Conservation (phyloP, 768 basidiomycete species). For the Tylopilus sp. region DNA sequence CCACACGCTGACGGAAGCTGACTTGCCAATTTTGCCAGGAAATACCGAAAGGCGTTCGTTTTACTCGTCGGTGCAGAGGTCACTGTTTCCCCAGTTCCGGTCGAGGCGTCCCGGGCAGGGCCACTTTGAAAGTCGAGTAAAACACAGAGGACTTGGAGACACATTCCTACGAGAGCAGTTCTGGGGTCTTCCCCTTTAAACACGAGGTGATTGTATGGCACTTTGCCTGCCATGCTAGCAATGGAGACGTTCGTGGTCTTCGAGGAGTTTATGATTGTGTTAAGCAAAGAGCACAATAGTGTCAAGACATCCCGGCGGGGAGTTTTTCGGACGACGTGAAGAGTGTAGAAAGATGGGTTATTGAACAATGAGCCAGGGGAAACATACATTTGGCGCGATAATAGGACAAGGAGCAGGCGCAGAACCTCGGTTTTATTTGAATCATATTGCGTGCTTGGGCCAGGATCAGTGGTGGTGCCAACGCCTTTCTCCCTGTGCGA, state of each 20-base stretch:
- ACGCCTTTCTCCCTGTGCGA: constrained; percentile 85
- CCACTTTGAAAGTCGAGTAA: constrained; percentile 82
- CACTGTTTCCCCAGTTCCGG: constrained; percentile 43
- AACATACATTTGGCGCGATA: constrained; percentile 89
- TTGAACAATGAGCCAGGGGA: constrained; percentile 66
- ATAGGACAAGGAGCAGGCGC: constrained; percentile 79
- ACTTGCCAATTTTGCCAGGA: constrained; percentile 79
- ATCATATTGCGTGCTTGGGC: constrained; percentile 61
- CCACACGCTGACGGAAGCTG: neutral
- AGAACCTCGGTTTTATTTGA: constrained; percentile 86
- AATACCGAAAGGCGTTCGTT: constrained; percentile 90
- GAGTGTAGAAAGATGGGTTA: constrained; percentile 72
- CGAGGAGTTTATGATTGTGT: constrained; percentile 78
- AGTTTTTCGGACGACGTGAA: constrained; percentile 73
- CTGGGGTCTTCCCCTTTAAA: constrained; percentile 86
- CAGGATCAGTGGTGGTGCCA: constrained; percentile 78
- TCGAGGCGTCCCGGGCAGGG: constrained; percentile 52
- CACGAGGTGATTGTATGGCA: constrained; percentile 88
- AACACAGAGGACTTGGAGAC: constrained; percentile 73
- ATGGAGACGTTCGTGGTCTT: constrained; percentile 50
- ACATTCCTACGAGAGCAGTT: constrained; percentile 66
- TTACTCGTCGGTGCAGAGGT: constrained; percentile 50
- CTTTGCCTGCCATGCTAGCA: constrained; percentile 67
- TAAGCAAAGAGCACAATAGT: constrained; percentile 87
- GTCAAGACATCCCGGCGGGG: constrained; percentile 85